These are phyloP conservation scores for Beauveria sp. DNA, from an alignment of 2,329 filamentous ascomycete genomes.

Conservation along the genomic window DNA sequence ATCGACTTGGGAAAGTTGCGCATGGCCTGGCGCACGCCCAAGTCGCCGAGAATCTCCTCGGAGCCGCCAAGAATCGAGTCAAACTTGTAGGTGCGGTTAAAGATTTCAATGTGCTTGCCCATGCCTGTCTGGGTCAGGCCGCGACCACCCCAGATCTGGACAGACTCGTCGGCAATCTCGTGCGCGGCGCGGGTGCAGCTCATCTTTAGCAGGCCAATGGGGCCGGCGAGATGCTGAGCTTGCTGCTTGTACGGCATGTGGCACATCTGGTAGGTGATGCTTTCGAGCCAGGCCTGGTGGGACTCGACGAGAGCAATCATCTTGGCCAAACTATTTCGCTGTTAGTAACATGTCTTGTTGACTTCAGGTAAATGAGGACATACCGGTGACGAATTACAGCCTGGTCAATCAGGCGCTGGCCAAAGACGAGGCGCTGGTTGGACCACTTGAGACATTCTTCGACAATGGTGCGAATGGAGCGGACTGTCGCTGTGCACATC, in stretches of 20 bases:
- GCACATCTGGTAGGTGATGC: slow-evolving; percentile 81
- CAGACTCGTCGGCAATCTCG: slow-evolving; percentile 75
- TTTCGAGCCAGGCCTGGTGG: slow-evolving; percentile 81
- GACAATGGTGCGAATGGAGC: slow-evolving; percentile 59
- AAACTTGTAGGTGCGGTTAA: slow-evolving; percentile 78
- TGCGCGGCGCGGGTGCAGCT: slow-evolving; percentile 69
- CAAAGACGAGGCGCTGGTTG: slow-evolving; percentile 78
- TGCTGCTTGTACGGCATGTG: slow-evolving; percentile 76
- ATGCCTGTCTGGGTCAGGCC: slow-evolving; percentile 76
- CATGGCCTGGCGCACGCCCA: slow-evolving; percentile 78
- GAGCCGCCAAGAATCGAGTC: slow-evolving; percentile 72
- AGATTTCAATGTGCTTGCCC: slow-evolving; percentile 77
- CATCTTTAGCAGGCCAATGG: slow-evolving; percentile 77
- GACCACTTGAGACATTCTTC: slow-evolving; percentile 86
- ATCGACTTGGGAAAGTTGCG: slow-evolving; percentile 79
- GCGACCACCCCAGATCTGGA: slow-evolving; percentile 80
- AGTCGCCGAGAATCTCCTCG: slow-evolving; percentile 73
- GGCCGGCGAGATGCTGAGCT: slow-evolving; percentile 65
- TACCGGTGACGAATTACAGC: slow-evolving; percentile 77
- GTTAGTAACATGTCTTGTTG: neutral
- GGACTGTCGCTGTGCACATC: slow-evolving; percentile 61
- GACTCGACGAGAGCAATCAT: slow-evolving; percentile 79
- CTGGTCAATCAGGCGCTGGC: slow-evolving; percentile 74
- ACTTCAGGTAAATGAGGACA: slow-evolving; percentile 16
- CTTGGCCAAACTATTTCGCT: slow-evolving; percentile 55